Evolutionary conservation across 441 rosid genomes (phyloP).

Genomic region (Croton setiger): DNA sequence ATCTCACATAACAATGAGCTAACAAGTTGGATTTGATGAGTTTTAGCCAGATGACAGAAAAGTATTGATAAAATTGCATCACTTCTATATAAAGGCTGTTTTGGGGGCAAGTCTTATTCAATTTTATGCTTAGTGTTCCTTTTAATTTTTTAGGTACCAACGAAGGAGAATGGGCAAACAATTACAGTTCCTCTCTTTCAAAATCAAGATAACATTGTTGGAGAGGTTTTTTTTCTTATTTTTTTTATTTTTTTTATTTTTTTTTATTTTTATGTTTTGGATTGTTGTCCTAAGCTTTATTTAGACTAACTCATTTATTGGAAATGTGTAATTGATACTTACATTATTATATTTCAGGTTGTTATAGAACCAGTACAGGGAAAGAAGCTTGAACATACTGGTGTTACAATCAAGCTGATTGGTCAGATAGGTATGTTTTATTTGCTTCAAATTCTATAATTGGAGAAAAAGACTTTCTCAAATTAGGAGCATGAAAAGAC

Average conservation of each 20-base stretch:
- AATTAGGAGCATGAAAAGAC: not conserved
- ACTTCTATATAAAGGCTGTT: not conserved
- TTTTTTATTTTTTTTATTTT: no score
- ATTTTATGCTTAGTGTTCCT: constrained; percentile 1
- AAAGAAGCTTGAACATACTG: constrained; percentile 87
- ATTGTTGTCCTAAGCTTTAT: not conserved
- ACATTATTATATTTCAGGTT: constrained; percentile 37
- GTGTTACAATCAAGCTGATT: constrained; percentile 88
- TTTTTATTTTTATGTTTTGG: no score
- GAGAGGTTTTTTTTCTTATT: constrained; percentile 65
- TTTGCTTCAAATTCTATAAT: constrained; percentile 9
- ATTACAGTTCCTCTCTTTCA: constrained; percentile 76
- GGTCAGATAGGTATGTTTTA: constrained; percentile 78
- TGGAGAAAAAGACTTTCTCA: not conserved
- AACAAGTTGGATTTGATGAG: not conserved
- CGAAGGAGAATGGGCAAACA: constrained; percentile 85
- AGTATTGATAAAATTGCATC: not conserved
- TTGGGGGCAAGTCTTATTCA: not conserved
- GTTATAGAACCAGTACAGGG: constrained; percentile 76
- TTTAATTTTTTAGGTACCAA: constrained; percentile 52
- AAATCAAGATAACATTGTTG: constrained; percentile 87
- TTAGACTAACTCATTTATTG: not conserved
- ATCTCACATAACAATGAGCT: not conserved
- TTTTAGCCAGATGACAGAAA: not conserved
- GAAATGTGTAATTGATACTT: constrained; percentile 10